Conservation (phyloP, 768 basidiomycete species). For the Rhodocollybia butyracea region DNA sequence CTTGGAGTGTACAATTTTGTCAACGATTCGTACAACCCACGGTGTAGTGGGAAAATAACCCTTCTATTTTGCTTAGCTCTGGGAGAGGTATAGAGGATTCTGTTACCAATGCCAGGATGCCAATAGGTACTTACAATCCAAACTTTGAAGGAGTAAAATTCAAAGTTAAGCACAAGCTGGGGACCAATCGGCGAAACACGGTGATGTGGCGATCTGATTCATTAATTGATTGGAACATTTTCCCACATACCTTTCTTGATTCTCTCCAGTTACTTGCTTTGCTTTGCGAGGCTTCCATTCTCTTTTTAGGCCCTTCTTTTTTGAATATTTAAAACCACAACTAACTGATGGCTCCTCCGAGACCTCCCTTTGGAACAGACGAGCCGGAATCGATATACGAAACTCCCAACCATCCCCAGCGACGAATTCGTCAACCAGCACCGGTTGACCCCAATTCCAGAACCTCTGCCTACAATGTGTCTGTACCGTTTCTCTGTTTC, state of each 20-base stretch:
- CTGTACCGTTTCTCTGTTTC: slow-evolving; percentile 25
- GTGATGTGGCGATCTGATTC: background rate
- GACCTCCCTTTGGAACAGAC: slow-evolving; percentile 67
- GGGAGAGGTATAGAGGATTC: too few species aligned
- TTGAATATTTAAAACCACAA: slow-evolving; percentile 19
- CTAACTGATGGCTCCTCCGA: slow-evolving; percentile 40
- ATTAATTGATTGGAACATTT: background rate
- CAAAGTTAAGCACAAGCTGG: too few species aligned
- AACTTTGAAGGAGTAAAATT: too few species aligned
- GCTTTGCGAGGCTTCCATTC: slow-evolving; percentile 28
- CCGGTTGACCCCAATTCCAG: slow-evolving; percentile 52
- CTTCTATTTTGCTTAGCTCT: too few species aligned
- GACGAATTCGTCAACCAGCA: slow-evolving; percentile 41
- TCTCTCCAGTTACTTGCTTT: slow-evolving; percentile 14
- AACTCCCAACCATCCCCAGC: slow-evolving; percentile 36
- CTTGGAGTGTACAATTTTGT: too few species aligned
- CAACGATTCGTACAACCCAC: too few species aligned
- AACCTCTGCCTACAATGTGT: slow-evolving; percentile 69
- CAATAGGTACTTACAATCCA: too few species aligned
- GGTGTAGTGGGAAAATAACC: too few species aligned
- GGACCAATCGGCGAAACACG: too few species aligned
- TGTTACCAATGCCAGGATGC: too few species aligned
- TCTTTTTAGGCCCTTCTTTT: slow-evolving; percentile 20
- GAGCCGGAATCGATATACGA: slow-evolving; percentile 62
- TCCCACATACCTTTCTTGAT: background rate